These are phyloP conservation scores for Podospora bellae-mahoneyi DNA, from an alignment of 495 filamentous ascomycete genomes.

Conservation along the genomic window DNA sequence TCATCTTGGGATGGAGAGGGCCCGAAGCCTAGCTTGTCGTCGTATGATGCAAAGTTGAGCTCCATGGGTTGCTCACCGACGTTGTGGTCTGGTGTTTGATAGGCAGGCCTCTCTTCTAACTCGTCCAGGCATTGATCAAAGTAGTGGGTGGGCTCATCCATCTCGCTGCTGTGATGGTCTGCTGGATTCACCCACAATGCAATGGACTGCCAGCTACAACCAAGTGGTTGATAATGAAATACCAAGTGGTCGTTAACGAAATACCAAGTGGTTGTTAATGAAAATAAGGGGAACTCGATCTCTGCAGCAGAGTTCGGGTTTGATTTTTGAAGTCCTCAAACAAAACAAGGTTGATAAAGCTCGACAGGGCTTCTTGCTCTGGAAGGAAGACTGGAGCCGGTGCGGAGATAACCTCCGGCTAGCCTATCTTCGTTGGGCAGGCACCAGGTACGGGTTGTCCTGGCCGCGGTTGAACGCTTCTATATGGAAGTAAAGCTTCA, in stretches of 20 bases:
- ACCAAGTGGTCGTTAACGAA: background rate
- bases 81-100: constrained; percentile 25
- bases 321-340: background rate
- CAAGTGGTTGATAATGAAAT: background rate
- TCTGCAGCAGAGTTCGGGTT: background rate
- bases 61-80: constrained; percentile 9
- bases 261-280: background rate
- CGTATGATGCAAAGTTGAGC: constrained; percentile 21
- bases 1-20: constrained; percentile 8
- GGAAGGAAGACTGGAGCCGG: background rate
- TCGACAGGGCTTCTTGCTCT: too few species aligned
- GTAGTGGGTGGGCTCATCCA: constrained; percentile 32
- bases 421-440: constrained; percentile 6
- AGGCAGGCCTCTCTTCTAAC: constrained; percentile 26
- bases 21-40: constrained; percentile 16
- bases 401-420: constrained; percentile 23
- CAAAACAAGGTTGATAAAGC: background rate
- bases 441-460: constrained; percentile 4
- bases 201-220: background rate
- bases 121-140: constrained; percentile 30
- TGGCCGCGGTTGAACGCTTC: background rate
- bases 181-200: background rate
- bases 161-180: constrained; percentile 13
- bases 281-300: background rate
- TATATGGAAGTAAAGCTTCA: background rate